phyloP scores from a whole-genome alignment of 2,329 filamentous ascomycete genomes.

The Pestalotiopsis sp. region DNA sequence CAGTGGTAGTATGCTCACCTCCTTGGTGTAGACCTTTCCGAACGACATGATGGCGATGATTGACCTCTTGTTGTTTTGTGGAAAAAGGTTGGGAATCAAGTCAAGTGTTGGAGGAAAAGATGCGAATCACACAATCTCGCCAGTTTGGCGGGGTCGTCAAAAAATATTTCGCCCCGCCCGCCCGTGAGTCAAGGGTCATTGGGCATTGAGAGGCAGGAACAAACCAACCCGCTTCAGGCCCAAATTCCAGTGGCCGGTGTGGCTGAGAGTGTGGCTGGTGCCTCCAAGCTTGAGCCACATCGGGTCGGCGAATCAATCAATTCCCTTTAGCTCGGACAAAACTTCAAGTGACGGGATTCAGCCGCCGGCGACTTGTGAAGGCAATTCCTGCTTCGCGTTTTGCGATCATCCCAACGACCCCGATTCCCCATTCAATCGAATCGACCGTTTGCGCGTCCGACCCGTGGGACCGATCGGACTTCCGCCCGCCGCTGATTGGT shows the following conservation, averaged over 20 bases:
- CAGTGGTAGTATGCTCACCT: slow-evolving; percentile 55
- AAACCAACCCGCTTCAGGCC: neutral
- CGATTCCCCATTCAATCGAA: neutral
- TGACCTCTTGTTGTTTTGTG: slow-evolving; percentile 24
- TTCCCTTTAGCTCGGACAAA: slow-evolving; percentile 5
- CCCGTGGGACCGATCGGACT: neutral
- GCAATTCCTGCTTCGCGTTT: neutral
- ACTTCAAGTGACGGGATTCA: neutral
- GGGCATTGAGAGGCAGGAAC: too few relatives aligned
- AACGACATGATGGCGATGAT: slow-evolving; percentile 77
- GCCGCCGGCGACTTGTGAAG: neutral
- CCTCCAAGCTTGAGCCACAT: neutral
- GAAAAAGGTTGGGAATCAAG: slow-evolving; percentile 9
- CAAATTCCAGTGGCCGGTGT: neutral
- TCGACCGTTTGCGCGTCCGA: neutral
- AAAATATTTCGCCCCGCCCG: slow-evolving; percentile 6
- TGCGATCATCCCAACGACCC: neutral
- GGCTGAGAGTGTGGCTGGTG: neutral
- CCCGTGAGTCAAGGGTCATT: slow-evolving; percentile 1
- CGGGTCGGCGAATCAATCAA: slow-evolving; percentile 7
- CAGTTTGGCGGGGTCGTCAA: slow-evolving; percentile 3
- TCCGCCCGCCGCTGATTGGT: slow-evolving; percentile 9
- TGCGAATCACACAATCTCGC: neutral
- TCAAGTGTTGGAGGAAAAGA: slow-evolving; percentile 2
- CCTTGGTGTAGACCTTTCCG: slow-evolving; percentile 92